Base-by-base conservation (phyloP, 2,329 filamentous ascomycete species). In the Aureobasidium pullulans region DNA sequence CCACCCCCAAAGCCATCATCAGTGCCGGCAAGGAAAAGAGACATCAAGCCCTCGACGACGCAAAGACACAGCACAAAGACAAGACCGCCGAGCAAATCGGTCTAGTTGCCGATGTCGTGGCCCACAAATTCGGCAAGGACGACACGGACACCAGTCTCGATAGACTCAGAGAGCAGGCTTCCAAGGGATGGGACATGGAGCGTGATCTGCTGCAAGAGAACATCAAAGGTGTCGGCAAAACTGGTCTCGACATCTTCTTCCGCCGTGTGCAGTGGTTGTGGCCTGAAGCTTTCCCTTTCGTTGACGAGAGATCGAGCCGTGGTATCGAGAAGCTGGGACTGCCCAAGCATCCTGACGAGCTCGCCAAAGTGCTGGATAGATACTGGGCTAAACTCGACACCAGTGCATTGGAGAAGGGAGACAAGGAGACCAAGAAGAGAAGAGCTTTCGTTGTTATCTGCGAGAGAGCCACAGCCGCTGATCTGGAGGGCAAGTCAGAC, bases 1-100 rank as follows among this genome's bases (percentile, higher is more conserved):
- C 56, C n/a, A 68, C 60, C 9, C 68, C 71, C 7, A 64, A 65
- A 16, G 65, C 69, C 4, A 69, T 77, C 23, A 63, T 67, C 23
- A 67, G 71, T 15, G 73, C 72, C 1, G 74, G 73, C 0, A 63
- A 66, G 1, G 70, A 77, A 54, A 73, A 70, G 47, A 64, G 70
- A 3, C 68, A 68, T 34, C 63, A 77, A 66, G 73, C 75, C 2
- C 63, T 79, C 39, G 69, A 70, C 61, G 72, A 74, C 57, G 75
- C 76, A 36, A 63, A 68, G 32, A 78, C 75, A 6, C 75, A 78
- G 66, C 75, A 78, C 61, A 74, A 76, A 59, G 74, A 73, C 62
- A 78, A 78, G 67, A 77, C 75, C 1, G 75, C 75, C 0, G 67
- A 70, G 8, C 72, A 77, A 59, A 67, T 78, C 6, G 69, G 68